Evolutionary conservation across 805 yeast species (phyloP).

Genomic region (Zygoascus biomembranicola): DNA sequence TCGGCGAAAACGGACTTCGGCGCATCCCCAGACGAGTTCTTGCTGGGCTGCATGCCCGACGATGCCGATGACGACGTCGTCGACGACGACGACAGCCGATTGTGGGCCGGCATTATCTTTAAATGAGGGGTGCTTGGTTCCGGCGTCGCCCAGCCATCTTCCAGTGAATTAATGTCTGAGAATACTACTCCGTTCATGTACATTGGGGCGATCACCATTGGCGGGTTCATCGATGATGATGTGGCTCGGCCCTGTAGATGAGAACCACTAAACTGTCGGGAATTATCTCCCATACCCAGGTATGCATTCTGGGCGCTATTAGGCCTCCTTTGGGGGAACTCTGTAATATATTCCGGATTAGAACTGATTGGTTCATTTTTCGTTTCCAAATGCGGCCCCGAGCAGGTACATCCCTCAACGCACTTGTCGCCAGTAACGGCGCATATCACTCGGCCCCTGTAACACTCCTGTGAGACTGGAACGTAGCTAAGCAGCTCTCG

Average conservation of each 20-base stretch:
- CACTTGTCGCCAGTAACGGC: neutral
- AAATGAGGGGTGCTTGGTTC: neutral
- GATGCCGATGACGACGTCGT: neutral
- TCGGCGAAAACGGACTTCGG: neutral
- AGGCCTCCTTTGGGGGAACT: neutral
- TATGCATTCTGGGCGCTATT: neutral
- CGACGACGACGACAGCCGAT: neutral
- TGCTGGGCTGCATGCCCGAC: neutral
- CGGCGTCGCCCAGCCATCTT: neutral
- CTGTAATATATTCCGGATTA: neutral
- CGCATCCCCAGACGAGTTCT: neutral
- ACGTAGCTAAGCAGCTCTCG: constrained; percentile 15
- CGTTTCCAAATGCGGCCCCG: neutral
- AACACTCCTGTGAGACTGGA: neutral
- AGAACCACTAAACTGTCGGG: neutral
- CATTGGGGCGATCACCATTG: constrained; percentile 30
- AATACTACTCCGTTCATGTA: constrained; percentile 18
- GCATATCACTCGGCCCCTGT: neutral
- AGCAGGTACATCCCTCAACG: neutral
- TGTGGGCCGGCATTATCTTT: neutral
- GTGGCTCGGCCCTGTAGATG: neutral
- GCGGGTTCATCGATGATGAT: constrained; percentile 8
- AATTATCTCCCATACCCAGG: no score
- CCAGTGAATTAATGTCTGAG: constrained; percentile 2
- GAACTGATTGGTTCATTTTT: neutral